phyloP scores from a whole-genome alignment of 2,329 filamentous ascomycete species.

The Phialophora expanda region DNA sequence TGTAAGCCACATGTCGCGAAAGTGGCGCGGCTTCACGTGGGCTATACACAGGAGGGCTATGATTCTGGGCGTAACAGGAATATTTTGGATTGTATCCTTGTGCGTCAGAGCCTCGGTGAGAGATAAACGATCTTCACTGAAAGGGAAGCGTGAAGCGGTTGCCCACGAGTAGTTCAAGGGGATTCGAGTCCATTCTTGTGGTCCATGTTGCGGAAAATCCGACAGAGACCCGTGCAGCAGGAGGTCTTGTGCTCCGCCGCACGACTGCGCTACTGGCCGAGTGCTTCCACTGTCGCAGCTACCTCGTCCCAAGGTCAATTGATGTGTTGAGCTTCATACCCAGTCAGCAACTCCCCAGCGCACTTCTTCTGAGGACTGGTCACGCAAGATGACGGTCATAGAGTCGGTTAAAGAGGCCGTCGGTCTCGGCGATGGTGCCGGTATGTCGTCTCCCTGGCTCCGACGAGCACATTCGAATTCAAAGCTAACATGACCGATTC shows the following conservation, averaged over 20 bases:
- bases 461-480: conserved; percentile 11
- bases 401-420: conserved; percentile 56
- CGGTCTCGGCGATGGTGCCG: conserved; percentile 50
- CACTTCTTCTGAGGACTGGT: neutral
- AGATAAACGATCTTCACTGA: neutral
- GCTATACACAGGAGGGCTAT: neutral
- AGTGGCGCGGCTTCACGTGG: conserved; percentile 9
- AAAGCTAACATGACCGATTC: conserved; percentile 37
- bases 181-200: neutral
- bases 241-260: neutral
- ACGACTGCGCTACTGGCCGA: neutral
- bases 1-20: neutral
- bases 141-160: neutral
- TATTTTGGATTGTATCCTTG: neutral
- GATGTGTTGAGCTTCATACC: conserved; percentile 2
- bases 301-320: neutral
- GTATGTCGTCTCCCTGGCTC: conserved; percentile 41
- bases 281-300: conserved; percentile 13
- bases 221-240: no score
- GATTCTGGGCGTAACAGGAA: neutral
- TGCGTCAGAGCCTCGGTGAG: neutral
- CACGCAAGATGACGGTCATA: conserved; percentile 43
- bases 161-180: neutral
- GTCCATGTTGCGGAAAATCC: neutral
- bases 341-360: neutral